phyloP scores from a whole-genome alignment of 2,329 filamentous ascomycete species.

The Pyrenochaeta sp. region DNA sequence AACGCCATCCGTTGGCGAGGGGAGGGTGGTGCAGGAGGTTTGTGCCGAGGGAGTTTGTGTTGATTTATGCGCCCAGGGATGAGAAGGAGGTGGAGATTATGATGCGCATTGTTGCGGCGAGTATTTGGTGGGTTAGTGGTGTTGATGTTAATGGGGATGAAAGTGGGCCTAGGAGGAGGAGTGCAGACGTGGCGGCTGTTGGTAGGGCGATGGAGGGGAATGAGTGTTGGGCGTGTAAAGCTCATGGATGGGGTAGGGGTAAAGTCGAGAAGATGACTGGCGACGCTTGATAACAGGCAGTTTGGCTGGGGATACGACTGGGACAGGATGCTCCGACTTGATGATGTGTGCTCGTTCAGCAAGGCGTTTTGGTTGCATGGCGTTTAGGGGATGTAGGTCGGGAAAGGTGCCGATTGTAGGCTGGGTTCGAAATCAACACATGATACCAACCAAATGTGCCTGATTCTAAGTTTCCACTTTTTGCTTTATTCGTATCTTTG shows the following conservation, averaged over 20 bases:
- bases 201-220: slow-evolving; percentile 25
- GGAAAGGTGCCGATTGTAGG: background rate
- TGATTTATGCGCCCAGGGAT: slow-evolving; percentile 82
- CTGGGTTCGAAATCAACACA: background rate
- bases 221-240: slow-evolving; percentile 38
- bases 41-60: slow-evolving; percentile 77
- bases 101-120: slow-evolving; percentile 75
- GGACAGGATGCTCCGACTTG: slow-evolving; percentile 7
- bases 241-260: slow-evolving; percentile 33
- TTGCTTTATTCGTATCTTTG: background rate
- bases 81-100: slow-evolving; percentile 73
- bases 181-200: slow-evolving; percentile 31
- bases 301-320: background rate
- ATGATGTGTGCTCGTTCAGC: slow-evolving; percentile 12
- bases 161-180: slow-evolving; percentile 30
- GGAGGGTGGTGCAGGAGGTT: slow-evolving; percentile 72
- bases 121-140: slow-evolving; percentile 71
- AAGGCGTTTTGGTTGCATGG: slow-evolving; percentile 18
- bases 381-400: background rate
- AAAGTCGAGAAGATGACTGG: slow-evolving; percentile 38
- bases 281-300: slow-evolving; percentile 22
- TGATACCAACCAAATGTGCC: background rate
- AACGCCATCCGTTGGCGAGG: slow-evolving; percentile 71
- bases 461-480: background rate
- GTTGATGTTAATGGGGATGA: slow-evolving; percentile 39